Base-by-base conservation (phyloP, 139 green algal species). In the Pseudopediastrum boryanum region DNA sequence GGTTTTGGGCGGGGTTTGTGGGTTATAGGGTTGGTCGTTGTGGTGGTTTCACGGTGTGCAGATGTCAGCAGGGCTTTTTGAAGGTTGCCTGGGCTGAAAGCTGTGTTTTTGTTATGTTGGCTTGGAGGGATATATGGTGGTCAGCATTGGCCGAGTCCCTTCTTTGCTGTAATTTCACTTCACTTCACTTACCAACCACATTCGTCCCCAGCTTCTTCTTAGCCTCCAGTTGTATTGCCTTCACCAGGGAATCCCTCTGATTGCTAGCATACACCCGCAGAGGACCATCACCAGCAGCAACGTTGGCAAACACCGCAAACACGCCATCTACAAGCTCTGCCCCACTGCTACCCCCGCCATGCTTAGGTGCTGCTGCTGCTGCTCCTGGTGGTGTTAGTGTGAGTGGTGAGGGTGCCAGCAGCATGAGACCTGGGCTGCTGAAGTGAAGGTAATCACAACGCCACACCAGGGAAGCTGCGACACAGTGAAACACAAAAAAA, bases 301-400 rank as follows among this genome's bases (percentile, higher is more conserved):
- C 23, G 58, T 50, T 78, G 16, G 75, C 79, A 63, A 89, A 79
- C 42, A 94, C 69, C 8, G 89, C 88, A 83, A 93, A 90, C 2
- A 80, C 70, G 44, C 58, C 62, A 23, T 75, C 77, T 7, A 50
- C 39, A 56, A 54, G 25, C 10, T 12, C 39, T 43, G 62, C 6
- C 13, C 35, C 1, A 21, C 46, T 23, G 33, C 31, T 23, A n/a
- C 33, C 29, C 9, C 44, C 36, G 69, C 69, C 66, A 75, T 27
- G 42, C 13, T 38, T 42, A 66, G 59, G 16, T 61, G 51, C 36
- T 62, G 52, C 51, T 65, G 43, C 61, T 75, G 62, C 27, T 3
- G 21, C 50, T 46, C 50, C 50, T 35, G 54, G 33, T n/a, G 29
- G 23, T 21, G 1, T 31, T 66, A 52, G 38, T 33, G 71, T 39